A percentile compares a stretch with the other conserved stretches of the same genome.
Conservation (phyloP, 1,284 basidiomycete species). For the Heterobasidion parviporum region DNA sequence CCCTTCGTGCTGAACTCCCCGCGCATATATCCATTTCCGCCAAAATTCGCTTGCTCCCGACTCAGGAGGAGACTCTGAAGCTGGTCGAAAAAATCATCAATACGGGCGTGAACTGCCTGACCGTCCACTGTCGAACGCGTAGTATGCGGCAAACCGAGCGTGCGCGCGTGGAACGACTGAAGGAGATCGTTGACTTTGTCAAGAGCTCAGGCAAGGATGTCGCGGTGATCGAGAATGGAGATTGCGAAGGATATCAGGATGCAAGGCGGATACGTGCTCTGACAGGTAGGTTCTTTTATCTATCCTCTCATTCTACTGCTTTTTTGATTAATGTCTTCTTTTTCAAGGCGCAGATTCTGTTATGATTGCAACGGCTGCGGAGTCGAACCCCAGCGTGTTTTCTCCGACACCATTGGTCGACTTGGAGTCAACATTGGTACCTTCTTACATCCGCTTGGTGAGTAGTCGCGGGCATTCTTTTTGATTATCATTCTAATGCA, state of each 20-base stretch:
- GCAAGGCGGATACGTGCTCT: conserved; percentile 65
- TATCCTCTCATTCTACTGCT: conserved; percentile 1
- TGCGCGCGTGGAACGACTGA: conserved; percentile 74
- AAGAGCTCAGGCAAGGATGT: conserved; percentile 61
- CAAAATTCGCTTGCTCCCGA: conserved; percentile 88
- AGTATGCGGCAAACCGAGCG: conserved; percentile 84
- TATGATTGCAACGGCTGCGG: conserved; percentile 95
- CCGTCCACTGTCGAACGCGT: conserved; percentile 92
- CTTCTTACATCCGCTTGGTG: conserved; percentile 72
- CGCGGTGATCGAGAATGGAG: conserved; percentile 91
- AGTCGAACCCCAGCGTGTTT: conserved; percentile 90
- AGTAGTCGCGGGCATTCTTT: conserved; percentile 15
- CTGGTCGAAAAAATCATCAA: conserved; percentile 83
- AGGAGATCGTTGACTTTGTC: conserved; percentile 81
- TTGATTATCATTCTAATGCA: neutral
- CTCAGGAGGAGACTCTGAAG: conserved; percentile 79
- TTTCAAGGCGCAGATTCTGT: conserved; percentile 75
- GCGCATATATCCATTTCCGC: conserved; percentile 77
- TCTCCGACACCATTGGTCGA: conserved; percentile 59
- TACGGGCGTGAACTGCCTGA: conserved; percentile 86
- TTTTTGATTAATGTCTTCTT: neutral
- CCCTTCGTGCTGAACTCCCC: conserved; percentile 68
- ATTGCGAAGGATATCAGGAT: conserved; percentile 78
- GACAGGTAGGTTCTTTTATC: conserved; percentile 47
- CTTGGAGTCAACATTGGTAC: conserved; percentile 64